Conservation (phyloP, 2,329 filamentous ascomycete genomes). For the Colletotrichum sp. region DNA sequence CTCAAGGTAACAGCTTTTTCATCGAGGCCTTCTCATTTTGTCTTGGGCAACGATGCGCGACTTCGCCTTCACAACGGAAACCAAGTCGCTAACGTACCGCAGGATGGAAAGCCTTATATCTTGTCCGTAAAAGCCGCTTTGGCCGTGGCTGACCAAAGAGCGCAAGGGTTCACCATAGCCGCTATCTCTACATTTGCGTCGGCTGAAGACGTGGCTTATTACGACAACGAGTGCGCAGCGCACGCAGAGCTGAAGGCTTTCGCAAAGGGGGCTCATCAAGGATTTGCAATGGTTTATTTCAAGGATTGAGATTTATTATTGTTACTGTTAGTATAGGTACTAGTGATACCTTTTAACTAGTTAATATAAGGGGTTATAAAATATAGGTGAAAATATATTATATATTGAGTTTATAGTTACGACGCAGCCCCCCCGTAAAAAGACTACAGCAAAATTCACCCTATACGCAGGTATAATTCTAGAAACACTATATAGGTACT, state of each 20-base stretch:
- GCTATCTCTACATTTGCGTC: constrained; percentile 61
- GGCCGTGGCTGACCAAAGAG: constrained; percentile 57
- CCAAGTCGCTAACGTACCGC: background rate
- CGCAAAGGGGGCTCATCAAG: constrained; percentile 34
- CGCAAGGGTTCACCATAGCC: constrained; percentile 62
- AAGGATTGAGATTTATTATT: constrained; percentile 9
- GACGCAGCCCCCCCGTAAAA: too few species aligned
- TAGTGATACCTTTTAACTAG: too few species aligned
- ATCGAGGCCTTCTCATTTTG: background rate
- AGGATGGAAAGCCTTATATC: constrained; percentile 69
- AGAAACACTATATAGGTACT: too few species aligned
- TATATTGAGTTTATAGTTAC: too few species aligned
- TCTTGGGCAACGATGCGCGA: background rate
- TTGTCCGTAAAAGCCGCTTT: constrained; percentile 51
- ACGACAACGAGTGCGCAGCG: constrained; percentile 51
- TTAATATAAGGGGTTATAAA: too few species aligned
- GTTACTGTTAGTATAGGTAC: too few species aligned
- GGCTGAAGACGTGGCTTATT: constrained; percentile 65
- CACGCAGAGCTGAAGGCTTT: constrained; percentile 35
- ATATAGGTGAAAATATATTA: too few species aligned
- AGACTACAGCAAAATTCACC: too few species aligned
- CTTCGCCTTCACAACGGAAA: background rate
- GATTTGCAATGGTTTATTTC: constrained; percentile 60
- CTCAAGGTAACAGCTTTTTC: constrained; percentile 30
- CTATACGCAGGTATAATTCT: too few species aligned